Percentiles rank a stretch among this genome's conserved stretches.
Conservation (phyloP, 1,284 basidiomycete species). For the Trametes hirsuta region DNA sequence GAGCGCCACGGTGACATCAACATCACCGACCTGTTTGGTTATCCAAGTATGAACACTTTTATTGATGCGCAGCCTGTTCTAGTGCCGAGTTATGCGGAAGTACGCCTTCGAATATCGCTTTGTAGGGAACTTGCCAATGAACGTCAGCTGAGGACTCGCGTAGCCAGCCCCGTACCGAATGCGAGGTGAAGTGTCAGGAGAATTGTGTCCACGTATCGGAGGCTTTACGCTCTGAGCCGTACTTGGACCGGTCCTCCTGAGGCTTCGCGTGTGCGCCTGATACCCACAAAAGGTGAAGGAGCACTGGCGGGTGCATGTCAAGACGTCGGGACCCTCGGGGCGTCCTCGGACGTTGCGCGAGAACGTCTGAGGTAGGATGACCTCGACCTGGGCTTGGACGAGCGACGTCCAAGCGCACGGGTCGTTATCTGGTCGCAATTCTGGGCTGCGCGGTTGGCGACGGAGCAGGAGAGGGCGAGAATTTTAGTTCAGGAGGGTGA, state of each 20-base stretch:
- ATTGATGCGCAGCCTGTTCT: no score
- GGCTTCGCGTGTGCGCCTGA: slow-evolving; percentile 21
- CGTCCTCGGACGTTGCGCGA: slow-evolving; percentile 19
- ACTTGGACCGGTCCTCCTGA: slow-evolving; percentile 5
- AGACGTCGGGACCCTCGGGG: slow-evolving; percentile 22
- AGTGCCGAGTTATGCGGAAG: no score
- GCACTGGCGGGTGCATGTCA: slow-evolving; percentile 7
- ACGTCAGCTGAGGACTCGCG: no score
- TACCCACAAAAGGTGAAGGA: slow-evolving; percentile 16
- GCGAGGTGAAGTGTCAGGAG: neutral
- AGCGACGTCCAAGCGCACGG: neutral
- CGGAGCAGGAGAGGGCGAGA: slow-evolving; percentile 9
- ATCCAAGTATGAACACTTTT: no score
- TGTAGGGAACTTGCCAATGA: no score
- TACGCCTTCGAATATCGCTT: no score
- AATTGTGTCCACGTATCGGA: slow-evolving; percentile 16
- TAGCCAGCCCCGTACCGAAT: no score
- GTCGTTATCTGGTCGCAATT: slow-evolving; percentile 5
- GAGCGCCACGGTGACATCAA: no score
- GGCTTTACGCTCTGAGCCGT: slow-evolving; percentile 15
- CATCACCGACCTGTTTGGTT: no score
- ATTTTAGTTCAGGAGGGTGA: slow-evolving; percentile 17
- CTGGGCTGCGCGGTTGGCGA: slow-evolving; percentile 7
- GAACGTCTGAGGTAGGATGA: slow-evolving; percentile 2
- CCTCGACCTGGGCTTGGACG: neutral